These are phyloP conservation scores for Pharnaceum exiguum DNA, from an alignment of 148 eudicot species.

Conservation along the genomic window DNA sequence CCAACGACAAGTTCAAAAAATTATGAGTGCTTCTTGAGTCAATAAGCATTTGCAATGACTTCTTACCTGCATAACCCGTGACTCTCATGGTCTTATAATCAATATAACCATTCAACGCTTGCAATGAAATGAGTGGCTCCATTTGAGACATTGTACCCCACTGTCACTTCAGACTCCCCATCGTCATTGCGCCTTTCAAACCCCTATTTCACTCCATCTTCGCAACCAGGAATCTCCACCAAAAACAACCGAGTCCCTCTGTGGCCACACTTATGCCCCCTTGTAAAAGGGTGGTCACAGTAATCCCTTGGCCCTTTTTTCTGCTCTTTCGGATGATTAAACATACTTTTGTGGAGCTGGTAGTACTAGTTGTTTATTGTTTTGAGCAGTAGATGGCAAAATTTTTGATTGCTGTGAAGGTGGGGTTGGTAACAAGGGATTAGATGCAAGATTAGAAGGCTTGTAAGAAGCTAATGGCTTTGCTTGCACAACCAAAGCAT, in stretches of 20 bases:
- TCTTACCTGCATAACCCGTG: neutral
- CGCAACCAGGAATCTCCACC: neutral
- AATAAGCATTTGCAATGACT: neutral
- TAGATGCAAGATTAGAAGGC: neutral
- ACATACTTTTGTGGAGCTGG: neutral
- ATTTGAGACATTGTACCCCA: too few species aligned
- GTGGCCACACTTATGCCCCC: neutral
- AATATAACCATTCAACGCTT: neutral
- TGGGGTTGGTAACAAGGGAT: neutral
- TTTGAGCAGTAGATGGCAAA: too few species aligned
- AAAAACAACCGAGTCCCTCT: neutral
- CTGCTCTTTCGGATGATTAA: neutral
- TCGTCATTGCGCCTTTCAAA: neutral
- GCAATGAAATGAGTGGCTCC: neutral
- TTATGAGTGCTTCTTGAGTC: neutral
- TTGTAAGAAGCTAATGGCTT: neutral
- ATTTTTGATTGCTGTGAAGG: neutral
- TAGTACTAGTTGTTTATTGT: neutral
- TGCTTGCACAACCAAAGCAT: neutral
- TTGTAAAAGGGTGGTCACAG: neutral
- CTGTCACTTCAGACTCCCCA: neutral
- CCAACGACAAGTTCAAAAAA: neutral
- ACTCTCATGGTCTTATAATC: neutral
- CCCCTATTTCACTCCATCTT: too few species aligned
- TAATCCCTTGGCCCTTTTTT: neutral